Conservation (phyloP, 192 early-diverging fungal genomes). For the Entrophospora sp. region DNA sequence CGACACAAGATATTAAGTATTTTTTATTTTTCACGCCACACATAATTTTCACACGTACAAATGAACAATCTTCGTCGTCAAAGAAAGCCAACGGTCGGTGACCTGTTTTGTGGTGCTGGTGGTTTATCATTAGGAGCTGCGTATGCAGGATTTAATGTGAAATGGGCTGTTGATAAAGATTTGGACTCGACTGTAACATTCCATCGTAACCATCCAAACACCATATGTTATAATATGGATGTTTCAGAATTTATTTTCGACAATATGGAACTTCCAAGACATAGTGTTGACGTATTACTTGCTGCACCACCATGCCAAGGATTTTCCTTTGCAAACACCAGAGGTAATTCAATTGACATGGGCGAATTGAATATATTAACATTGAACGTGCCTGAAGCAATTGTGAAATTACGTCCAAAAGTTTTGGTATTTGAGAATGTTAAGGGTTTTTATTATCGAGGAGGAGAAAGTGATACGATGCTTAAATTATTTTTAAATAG, state of each 20-base stretch:
- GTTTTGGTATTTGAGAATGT: neutral
- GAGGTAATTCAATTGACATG: neutral
- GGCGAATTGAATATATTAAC: neutral
- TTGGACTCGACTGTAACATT: neutral
- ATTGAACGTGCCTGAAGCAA: neutral
- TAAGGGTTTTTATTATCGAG: neutral
- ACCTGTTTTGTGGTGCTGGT: neutral
- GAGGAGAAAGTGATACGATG: neutral
- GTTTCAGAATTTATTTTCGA: neutral
- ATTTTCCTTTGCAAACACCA: neutral
- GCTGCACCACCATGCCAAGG: neutral
- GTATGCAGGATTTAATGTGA: neutral
- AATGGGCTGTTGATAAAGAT: neutral
- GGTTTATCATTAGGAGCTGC: neutral
- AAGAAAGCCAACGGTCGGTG: neutral
- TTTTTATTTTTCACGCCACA: too few species aligned
- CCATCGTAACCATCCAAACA: neutral
- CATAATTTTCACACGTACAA: too few species aligned
- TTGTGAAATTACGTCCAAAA: neutral
- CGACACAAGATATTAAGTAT: too few species aligned
- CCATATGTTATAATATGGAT: neutral
- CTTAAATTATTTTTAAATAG: neutral
- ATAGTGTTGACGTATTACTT: neutral
- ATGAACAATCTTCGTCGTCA: too few species aligned
- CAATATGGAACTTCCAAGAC: neutral